Percentiles rank a stretch among this genome's conserved stretches.
These are phyloP conservation scores for Pseudomonodictys pantanalensis DNA, from an alignment of 495 filamentous ascomycete genomes.

Conservation along the genomic window DNA sequence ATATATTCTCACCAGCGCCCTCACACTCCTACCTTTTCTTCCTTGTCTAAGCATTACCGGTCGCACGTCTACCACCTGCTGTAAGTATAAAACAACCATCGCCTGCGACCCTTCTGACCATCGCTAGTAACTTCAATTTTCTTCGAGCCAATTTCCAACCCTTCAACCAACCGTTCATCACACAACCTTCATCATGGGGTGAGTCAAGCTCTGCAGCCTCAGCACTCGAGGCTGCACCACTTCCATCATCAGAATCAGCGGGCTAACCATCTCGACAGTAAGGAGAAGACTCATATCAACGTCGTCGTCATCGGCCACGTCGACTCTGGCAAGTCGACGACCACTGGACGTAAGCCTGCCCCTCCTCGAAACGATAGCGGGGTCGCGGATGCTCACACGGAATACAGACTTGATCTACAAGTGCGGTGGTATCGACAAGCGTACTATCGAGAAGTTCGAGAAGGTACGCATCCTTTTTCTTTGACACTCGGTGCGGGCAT, in stretches of 20 bases:
- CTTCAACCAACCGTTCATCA: conserved; percentile 1
- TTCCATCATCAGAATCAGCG: neutral
- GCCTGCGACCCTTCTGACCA: too few species aligned
- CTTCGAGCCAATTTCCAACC: conserved; percentile 14
- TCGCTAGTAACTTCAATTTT: neutral
- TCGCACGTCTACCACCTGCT: too few species aligned
- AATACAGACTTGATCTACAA: conserved; percentile 94
- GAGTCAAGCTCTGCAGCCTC: conserved; percentile 7
- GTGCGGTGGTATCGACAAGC: conserved; percentile 99
- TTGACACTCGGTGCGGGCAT: neutral
- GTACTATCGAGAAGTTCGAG: conserved; percentile 99
- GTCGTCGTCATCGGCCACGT: conserved; percentile 99
- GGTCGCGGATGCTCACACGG: conserved; percentile 37
- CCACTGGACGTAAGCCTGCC: conserved; percentile 62
- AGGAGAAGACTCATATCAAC: conserved; percentile 91
- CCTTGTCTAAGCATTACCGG: too few species aligned
- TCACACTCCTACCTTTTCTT: too few species aligned
- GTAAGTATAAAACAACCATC: too few species aligned
- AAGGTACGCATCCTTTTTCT: conserved; percentile 63
- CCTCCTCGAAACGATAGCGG: conserved; percentile 31
- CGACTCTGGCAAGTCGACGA: conserved; percentile 99
- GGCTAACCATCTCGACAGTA: conserved; percentile 52
- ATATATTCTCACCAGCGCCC: too few species aligned
- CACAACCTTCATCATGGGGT: conserved; percentile 28
- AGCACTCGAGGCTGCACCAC: neutral